Percentiles rank a stretch among this genome's conserved stretches.
Conservation (phyloP, 306 rosid species). For the Inga leiocalycina region DNA sequence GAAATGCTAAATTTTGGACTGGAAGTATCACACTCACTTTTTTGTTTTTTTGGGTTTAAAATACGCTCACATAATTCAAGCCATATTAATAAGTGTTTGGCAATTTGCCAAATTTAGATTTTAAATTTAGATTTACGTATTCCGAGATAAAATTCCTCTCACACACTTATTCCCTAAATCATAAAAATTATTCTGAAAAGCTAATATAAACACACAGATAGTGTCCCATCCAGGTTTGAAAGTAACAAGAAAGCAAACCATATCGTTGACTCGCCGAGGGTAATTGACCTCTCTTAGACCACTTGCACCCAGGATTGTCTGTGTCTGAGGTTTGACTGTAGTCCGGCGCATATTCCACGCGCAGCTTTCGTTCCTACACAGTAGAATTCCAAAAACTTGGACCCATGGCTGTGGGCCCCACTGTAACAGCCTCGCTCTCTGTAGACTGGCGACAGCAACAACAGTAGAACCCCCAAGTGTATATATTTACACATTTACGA, state of each 20-base stretch:
- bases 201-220: no score
- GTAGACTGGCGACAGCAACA: background rate
- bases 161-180: no score
- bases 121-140: no score
- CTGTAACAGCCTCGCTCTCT: background rate
- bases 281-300: background rate
- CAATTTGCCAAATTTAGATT: no score
- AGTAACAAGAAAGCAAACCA: background rate
- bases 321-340: background rate
- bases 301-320: background rate
- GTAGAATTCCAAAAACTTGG: background rate
- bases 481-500: background rate
- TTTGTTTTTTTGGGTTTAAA: no score
- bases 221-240: background rate
- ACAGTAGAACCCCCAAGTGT: background rate
- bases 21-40: no score
- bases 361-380: background rate
- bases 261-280: background rate
- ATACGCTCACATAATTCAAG: no score
- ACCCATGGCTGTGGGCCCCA: background rate
- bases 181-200: no score
- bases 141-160: no score
- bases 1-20: no score
- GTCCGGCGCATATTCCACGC: background rate
- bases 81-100: no score